Evolutionary conservation across 768 basidiomycete species (phyloP), one percentile per base, ranked within the genome.

Genomic region (Tylopilus intermedius): DNA sequence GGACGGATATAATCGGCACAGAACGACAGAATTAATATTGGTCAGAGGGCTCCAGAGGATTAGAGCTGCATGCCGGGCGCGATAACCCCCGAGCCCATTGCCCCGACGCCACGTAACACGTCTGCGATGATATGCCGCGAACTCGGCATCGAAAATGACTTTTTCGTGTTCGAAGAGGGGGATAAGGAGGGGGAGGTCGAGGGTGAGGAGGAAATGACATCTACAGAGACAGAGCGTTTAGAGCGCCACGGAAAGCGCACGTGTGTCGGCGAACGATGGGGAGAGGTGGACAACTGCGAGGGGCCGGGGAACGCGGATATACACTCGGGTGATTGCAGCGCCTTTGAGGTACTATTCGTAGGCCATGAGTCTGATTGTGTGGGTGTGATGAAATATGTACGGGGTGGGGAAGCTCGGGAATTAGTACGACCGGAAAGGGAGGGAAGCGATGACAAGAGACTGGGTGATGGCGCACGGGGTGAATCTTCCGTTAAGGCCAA

Each of bases 41-140:
- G 30, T 30, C 24, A 30, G 30, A 30, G 7, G 7, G 8, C 30
- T 8, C 18, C 38, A 21, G 38, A 39, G 3, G n/a, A 2, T 18
- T 8, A 49, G 4, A 18, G 15, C 45, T 35, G 57, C 7, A 61
- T n/a, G 22, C 46, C n/a, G 1, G 46, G n/a, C 0, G 26, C 49
- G 1, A 57, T 39, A 2, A 52, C 47, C 2, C 51, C 22, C 5
- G 54, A 22, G 24, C 54, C 55, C 14, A 76, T 73, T 29, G 70
- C 69, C 32, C 70, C 69, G 3, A 79, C 76, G 1, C 78, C 75
- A 45, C 72, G 76, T 29, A 79, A 53, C 26, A 76, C 67, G 50
- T 76, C 75, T 2, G 65, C 67, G 21, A 68, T 49, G 15, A 69
- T 39, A 40, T 67, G 59, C n/a, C 58, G 56, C 6, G 67, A 45